Evolutionary conservation across 176 grass and related monocot genomes (phyloP).

Genomic region (Rhynchospora pubera): DNA sequence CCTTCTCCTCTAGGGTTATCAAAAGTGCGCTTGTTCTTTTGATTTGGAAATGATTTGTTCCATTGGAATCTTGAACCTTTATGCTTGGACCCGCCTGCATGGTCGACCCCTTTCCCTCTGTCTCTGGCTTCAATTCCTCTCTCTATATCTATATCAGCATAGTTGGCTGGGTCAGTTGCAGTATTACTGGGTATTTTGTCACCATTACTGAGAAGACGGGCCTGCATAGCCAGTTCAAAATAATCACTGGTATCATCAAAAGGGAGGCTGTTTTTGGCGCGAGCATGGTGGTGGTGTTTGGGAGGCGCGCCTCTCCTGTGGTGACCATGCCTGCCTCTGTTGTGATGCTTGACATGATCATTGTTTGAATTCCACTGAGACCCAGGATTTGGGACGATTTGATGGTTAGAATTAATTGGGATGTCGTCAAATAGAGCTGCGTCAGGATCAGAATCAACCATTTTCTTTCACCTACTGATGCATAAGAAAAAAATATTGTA

Average conservation of each 20-base stretch:
- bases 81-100: not conserved
- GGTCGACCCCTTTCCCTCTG: constrained; percentile 2
- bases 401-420: not conserved
- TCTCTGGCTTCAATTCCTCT: no score
- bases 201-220: constrained; percentile 4
- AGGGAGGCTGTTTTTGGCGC: not conserved
- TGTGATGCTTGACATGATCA: not conserved
- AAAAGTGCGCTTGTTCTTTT: not conserved
- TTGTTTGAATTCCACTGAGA: constrained; percentile 14
- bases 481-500: not conserved
- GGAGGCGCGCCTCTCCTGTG: not conserved
- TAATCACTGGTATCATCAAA: not conserved
- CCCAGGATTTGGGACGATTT: not conserved
- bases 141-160: constrained; percentile 4
- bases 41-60: constrained; percentile 12
- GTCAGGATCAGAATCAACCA: constrained; percentile 23
- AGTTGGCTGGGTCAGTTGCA: not conserved
- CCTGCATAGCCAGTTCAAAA: constrained; percentile 22
- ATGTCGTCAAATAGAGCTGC: not conserved
- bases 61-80: constrained; percentile 16
- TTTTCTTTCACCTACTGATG: not conserved
- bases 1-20: not conserved
- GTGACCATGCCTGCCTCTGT: not conserved
- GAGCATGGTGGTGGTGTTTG: not conserved
- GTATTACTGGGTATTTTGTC: not conserved